Base-by-base conservation (phyloP, 2,329 filamentous ascomycete species). In the Macroventuria anomochaeta region DNA sequence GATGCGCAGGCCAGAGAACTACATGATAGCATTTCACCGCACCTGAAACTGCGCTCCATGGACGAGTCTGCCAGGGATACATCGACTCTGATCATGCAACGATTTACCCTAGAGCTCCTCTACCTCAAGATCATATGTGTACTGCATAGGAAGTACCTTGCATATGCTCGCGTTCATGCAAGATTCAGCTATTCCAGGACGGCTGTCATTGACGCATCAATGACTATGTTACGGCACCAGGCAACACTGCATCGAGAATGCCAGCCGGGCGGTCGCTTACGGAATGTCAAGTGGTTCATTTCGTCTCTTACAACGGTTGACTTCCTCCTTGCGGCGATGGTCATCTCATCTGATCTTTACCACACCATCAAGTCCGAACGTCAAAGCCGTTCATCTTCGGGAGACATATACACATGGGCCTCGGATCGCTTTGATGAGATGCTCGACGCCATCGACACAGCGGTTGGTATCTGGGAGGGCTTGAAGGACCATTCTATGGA, bases 61-160 rank as follows among this genome's bases (percentile, higher is more conserved):
- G 88, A 93, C 53, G 88, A 91, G 49, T 85, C 83, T 34, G 87
- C 85, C 4, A 81, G 87, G 39, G 93, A 96, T 55, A 87, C 85
- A 0, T 79, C 83, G 2, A 82, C 81, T 18, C 67, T 87, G 26
- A 84, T 97, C 53, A 88, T 96, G 78, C 89, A 93, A 44, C 87
- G 93, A 23, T 93, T 92, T 70, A 89, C 89, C 51, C 79, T 97
- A 26, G 90, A 95, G 57, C 88, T 95, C 42, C 77, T 97, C 5
- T 96, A 92, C 69, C 87, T 96, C 59, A 96, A 96, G 76, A 89
- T 92, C 15, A 83, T 96, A 65, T 96, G 91, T 65, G 84, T 96
- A 18, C 83, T 99, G 32, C 95, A 99, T 73, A 85, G 92, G 43
- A 92, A 92, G 59, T 97, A 95, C 72, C 83, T 96, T 53, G 81